These are phyloP conservation scores for Scedosporium aurantiacum DNA, from an alignment of 2,329 filamentous ascomycete genomes.

Conservation along the genomic window DNA sequence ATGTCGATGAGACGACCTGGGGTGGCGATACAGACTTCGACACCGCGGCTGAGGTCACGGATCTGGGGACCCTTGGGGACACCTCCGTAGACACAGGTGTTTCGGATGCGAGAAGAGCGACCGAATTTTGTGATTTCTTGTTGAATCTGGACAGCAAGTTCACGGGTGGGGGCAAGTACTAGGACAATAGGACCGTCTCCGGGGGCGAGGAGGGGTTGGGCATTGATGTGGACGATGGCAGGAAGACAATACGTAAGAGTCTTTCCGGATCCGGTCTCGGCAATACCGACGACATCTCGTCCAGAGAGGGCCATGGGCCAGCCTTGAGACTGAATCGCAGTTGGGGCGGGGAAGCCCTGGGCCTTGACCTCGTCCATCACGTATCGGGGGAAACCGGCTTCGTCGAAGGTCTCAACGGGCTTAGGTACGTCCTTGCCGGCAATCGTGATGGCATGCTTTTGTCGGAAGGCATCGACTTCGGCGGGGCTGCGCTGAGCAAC, in stretches of 20 bases:
- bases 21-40: conserved; percentile 97
- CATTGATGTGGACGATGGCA: conserved; percentile 98
- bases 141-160: conserved; percentile 97
- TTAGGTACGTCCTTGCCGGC: conserved; percentile 74
- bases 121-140: conserved; percentile 98
- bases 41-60: conserved; percentile 83
- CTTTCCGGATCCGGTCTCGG: conserved; percentile 98
- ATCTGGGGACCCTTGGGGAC: conserved; percentile 97
- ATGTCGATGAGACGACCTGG: conserved; percentile 97
- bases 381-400: conserved; percentile 92
- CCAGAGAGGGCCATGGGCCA: conserved; percentile 99
- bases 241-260: conserved; percentile 96
- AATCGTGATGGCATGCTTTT: conserved; percentile 73
- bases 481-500: conserved; percentile 63
- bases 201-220: conserved; percentile 87
- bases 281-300: conserved; percentile 97
- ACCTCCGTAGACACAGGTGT: conserved; percentile 98
- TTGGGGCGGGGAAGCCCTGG: conserved; percentile 87
- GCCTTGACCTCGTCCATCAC: conserved; percentile 98
- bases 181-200: conserved; percentile 95
- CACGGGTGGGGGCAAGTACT: conserved; percentile 90
- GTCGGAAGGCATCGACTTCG: conserved; percentile 83
- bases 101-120: conserved; percentile 93
- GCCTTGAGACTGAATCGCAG: conserved; percentile 93
- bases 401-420: conserved; percentile 93